Evolutionary conservation across 495 filamentous ascomycete genomes (phyloP), one percentile per base, ranked within the genome.

Genomic region (Aspergillus wentii): DNA sequence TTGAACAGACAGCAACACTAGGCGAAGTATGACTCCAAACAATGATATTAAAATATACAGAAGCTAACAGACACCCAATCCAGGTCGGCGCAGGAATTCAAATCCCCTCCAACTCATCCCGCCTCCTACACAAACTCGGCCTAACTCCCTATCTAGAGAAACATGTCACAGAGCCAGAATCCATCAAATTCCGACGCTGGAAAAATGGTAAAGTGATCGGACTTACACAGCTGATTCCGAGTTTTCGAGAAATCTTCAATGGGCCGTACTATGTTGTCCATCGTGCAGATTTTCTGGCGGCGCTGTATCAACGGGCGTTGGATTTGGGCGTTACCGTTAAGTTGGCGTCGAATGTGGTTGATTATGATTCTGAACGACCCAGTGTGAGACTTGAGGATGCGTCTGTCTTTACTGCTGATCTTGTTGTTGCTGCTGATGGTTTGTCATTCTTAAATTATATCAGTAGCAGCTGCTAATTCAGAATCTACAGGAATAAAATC

Each of bases 31-130:
- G 14, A n/a, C 26, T 13, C 26, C 22, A 25, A 25, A 25, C 6
- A 25, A n/a, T 29, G 4, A 29, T n/a, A 29, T n/a, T 13, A 29
- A 5, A 29, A 29, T 25, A 10, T 25, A 5, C 22, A 25, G 10
- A 10, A 25, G 22, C 22, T 25, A 5, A 25, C 10, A 6, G 5
- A 5, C 22, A 25, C 10, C 6, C 6, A 5, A 25, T 18, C 10
- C 31, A 70, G 67, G 59, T 74, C 19, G 78, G 78, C 3, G 78
- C 76, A 4, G 78, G 78, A 11, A 79, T 80, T 41, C 78, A 80
- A 38, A 68, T 80, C 30, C 67, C 75, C 5, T 69, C 78, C 2
- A 82, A 82, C 38, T 62, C 64, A 5, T 56, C 66, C 3, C 61
- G 64, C 0, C 62, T 80, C 16, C 62, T 80, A 9, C 41, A 50